These are phyloP conservation scores for Taxillus chinensis DNA, from an alignment of 164 flowering plant species.

Conservation along the genomic window DNA sequence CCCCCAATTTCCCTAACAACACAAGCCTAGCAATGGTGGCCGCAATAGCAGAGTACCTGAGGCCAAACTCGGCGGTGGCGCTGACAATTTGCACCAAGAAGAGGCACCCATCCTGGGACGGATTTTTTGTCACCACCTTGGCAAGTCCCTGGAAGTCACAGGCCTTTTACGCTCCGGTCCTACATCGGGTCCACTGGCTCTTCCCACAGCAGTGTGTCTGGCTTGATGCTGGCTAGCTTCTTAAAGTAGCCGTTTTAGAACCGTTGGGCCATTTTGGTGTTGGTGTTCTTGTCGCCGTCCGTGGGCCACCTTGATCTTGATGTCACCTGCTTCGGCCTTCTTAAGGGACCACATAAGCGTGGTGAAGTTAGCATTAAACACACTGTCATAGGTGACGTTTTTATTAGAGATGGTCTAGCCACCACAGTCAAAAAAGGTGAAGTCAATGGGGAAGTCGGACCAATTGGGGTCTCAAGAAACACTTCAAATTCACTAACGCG, in stretches of 20 bases:
- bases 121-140: conserved; percentile 28
- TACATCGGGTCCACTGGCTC: conserved; percentile 54
- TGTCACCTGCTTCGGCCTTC: conserved; percentile 41
- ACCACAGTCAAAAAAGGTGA: conserved; percentile 78
- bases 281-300: conserved; percentile 56
- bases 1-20: too few species aligned
- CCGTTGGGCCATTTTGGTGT: conserved; percentile 30
- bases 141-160: conserved; percentile 72
- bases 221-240: conserved; percentile 36
- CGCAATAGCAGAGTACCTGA: neutral
- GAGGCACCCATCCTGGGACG: conserved; percentile 36
- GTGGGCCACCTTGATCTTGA: conserved; percentile 78
- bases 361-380: conserved; percentile 87
- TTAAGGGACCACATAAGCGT: conserved; percentile 64
- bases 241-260: conserved; percentile 75
- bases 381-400: conserved; percentile 48
- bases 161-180: conserved; percentile 48
- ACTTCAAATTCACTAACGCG: too few species aligned
- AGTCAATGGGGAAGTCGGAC: conserved; percentile 62
- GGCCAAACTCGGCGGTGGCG: conserved; percentile 12
- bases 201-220: conserved; percentile 73
- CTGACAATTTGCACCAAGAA: conserved; percentile 59
- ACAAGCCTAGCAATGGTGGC: neutral
- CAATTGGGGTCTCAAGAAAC: too few species aligned
- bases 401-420: conserved; percentile 33